Conservation (phyloP, 192 early-diverging fungal species). For the Rhizophagus sp. region DNA sequence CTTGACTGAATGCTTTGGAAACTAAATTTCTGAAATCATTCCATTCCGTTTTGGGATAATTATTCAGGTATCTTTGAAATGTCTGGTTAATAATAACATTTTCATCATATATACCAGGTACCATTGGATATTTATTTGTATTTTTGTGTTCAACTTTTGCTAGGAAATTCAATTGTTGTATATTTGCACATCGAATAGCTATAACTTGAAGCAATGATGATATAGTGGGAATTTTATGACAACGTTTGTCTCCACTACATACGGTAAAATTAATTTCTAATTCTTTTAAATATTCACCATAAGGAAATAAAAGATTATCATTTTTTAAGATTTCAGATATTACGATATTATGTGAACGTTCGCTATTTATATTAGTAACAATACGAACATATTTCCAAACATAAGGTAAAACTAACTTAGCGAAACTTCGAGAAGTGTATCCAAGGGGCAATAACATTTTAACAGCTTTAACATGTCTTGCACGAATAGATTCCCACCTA, state of each 20-base stretch:
- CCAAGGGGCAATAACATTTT: neutral
- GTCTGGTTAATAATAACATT: neutral
- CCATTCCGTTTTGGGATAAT: neutral
- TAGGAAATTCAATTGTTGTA: neutral
- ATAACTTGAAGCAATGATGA: neutral
- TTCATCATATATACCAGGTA: neutral
- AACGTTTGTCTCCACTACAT: neutral
- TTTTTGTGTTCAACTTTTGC: neutral
- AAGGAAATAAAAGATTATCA: neutral
- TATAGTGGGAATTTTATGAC: neutral
- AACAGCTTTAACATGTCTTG: neutral
- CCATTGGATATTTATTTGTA: neutral
- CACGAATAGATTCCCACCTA: neutral
- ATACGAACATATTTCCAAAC: neutral
- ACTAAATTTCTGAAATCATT: neutral
- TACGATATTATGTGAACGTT: neutral
- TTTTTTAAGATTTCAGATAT: neutral
- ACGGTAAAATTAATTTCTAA: neutral
- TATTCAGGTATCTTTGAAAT: neutral
- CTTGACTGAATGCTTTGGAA: neutral
- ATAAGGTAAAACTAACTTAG: neutral
- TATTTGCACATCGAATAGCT: neutral
- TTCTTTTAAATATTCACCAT: slow-evolving; percentile 5
- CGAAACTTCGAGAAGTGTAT: neutral
- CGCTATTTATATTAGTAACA: neutral